Evolutionary conservation across 768 basidiomycete genomes (phyloP), one percentile per base, ranked within the genome.

Genomic region (Lactarius deliciosus): DNA sequence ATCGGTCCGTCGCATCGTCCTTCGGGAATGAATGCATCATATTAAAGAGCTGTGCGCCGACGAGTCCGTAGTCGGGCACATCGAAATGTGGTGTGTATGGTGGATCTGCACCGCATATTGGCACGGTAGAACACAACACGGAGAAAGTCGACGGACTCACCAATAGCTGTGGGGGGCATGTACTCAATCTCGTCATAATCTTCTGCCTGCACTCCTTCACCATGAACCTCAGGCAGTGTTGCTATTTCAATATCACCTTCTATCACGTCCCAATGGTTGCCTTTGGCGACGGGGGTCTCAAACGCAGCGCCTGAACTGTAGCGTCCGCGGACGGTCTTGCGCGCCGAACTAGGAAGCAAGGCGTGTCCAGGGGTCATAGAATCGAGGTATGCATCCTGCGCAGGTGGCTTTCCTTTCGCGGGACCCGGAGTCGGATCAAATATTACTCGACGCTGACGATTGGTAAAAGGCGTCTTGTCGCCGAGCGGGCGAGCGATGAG

Each of bases 391-490:
- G 69, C 60, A 69, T 72, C 60, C 69, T 75, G 43, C 69, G 75
- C 59, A 71, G 78, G n/a, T 62, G 79, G 71, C 73, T 79, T 76
- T 76, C 81, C 64, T 28, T 69, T 71, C 8, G 70, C 64, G n/a
- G 74, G 74, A 60, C 65, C 78, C 67, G 54, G 77, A 65, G 59
- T 78, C 69, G 64, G 55, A 10, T 53, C 67, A 5, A 57, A 38
- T 36, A 60, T n/a, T 5, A 64, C 60, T 4, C 77, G 79, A 28
- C 76, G 80, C 61, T 78, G 77, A 67, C 89, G 86, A 73, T 91
- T 92, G 3, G 86, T 85, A 70, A 87, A 87, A 1, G 90, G 90
- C 1, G 90, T 92, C 76, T 89, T 91, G 77, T 92, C 90, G 30
- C 80, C 81, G 9, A 92, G 79, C 1, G 88, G 87, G 15, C 85